Percentiles rank a stretch among this genome's conserved stretches.
Evolutionary conservation across 306 rosid genomes (phyloP).

Genomic region (Biancaea sappan): DNA sequence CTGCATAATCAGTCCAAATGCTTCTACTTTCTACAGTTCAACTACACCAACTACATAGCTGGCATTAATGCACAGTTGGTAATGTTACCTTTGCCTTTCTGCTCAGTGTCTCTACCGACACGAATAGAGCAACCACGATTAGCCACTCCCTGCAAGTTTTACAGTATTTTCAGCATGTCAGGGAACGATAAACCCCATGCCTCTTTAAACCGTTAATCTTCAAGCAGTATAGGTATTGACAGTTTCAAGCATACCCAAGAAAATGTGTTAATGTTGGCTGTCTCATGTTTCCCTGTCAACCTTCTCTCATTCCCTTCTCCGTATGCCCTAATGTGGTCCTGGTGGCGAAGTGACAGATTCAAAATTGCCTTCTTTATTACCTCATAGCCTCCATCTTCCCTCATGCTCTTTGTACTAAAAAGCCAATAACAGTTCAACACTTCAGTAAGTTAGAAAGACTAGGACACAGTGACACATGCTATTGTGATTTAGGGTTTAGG

Average conservation of each 20-base stretch:
- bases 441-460: constrained; percentile 11
- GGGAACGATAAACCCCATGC: too few relatives aligned
- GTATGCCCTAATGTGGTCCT: constrained; percentile 82
- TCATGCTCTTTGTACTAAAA: constrained; percentile 94
- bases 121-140: constrained; percentile 99
- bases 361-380: constrained; percentile 91
- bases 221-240: constrained; percentile 19
- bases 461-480: constrained; percentile 15
- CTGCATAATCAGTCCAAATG: not conserved
- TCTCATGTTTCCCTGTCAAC: constrained; percentile 98
- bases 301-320: constrained; percentile 99
- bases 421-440: constrained; percentile 29
- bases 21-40: not conserved
- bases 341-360: constrained; percentile 94
- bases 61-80: not conserved
- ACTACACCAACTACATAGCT: not conserved
- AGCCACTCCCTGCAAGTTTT: constrained; percentile 85
- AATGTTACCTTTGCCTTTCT: constrained; percentile 80
- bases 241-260: constrained; percentile 77
- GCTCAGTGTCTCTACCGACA: constrained; percentile 95
- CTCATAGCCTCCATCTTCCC: constrained; percentile 94
- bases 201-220: not conserved
- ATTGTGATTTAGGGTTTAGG: too few relatives aligned
- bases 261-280: constrained; percentile 81
- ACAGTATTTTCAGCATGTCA: too few relatives aligned